Conservation (phyloP, 139 green algal genomes). For the Chlorella sp. region DNA sequence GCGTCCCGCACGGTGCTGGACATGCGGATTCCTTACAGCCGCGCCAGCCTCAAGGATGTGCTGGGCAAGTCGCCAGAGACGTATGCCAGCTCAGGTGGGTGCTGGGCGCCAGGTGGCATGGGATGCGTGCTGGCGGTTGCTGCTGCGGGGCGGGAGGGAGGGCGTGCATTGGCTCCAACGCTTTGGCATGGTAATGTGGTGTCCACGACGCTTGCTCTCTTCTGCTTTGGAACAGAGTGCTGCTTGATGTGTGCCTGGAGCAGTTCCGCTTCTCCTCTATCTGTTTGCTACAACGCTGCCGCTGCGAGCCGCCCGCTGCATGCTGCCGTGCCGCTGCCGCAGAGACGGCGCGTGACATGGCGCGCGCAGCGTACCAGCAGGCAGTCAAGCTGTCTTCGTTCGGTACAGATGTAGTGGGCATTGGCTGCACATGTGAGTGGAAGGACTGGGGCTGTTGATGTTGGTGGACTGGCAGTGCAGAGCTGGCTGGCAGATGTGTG, state of each 20-base stretch:
- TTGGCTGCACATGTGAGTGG: conserved; percentile 65
- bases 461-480: too few species aligned
- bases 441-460: too few species aligned
- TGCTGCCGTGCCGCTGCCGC: not conserved
- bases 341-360: conserved; percentile 64
- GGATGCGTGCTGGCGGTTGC: not conserved
- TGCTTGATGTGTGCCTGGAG: too few species aligned
- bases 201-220: too few species aligned
- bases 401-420: conserved; percentile 66
- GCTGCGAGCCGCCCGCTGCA: too few species aligned
- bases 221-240: too few species aligned
- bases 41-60: conserved; percentile 53
- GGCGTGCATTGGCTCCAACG: too few species aligned
- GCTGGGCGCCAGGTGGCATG: not conserved
- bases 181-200: too few species aligned
- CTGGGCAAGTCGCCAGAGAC: conserved; percentile 58
- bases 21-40: conserved; percentile 72
- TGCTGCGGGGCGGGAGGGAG: not conserved
- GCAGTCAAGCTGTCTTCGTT: conserved; percentile 63
- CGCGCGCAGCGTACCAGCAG: conserved; percentile 67
- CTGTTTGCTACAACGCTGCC: too few species aligned
- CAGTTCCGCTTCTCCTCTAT: too few species aligned
- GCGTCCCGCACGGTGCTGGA: conserved; percentile 83
- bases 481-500: too few species aligned
- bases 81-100: conserved; percentile 49